Evolutionary conservation across 768 basidiomycete genomes (phyloP).

Genomic region (Tricholoma hemisulphureum): DNA sequence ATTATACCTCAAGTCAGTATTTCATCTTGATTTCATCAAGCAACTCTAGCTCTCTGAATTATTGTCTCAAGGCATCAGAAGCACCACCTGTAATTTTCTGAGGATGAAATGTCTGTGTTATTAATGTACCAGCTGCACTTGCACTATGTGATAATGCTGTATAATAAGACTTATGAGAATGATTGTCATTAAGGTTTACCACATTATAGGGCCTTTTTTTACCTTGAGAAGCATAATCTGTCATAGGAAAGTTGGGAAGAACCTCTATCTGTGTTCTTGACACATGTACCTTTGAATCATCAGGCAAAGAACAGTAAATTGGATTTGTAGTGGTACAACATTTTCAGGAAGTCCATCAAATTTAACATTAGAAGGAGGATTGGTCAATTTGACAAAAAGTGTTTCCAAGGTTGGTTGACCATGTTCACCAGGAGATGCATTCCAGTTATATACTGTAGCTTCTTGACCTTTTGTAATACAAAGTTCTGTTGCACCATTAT

Average conservation of each 20-base stretch:
- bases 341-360: neutral
- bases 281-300: conserved; percentile 1
- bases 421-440: neutral
- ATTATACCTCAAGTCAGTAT: no score
- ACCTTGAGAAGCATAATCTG: conserved; percentile 28
- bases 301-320: neutral
- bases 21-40: no score
- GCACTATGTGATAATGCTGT: conserved; percentile 28
- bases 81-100: no score
- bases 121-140: no score
- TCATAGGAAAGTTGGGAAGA: conserved; percentile 25
- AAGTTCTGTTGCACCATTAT: conserved; percentile 16
- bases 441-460: neutral
- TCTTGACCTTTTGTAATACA: conserved; percentile 2
- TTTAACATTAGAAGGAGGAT: no score
- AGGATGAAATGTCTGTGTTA: no score
- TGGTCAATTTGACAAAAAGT: no score
- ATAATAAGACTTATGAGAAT: conserved; percentile 23
- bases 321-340: neutral
- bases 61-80: no score
- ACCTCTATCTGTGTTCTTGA: conserved; percentile 21
- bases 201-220: conserved; percentile 27
- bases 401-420: neutral
- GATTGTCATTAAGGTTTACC: conserved; percentile 18
- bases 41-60: no score